Percentiles rank a stretch among this genome's conserved stretches.
Conservation (phyloP, 2,329 filamentous ascomycete species). For the Monilinia vaccinii-corymbosi region DNA sequence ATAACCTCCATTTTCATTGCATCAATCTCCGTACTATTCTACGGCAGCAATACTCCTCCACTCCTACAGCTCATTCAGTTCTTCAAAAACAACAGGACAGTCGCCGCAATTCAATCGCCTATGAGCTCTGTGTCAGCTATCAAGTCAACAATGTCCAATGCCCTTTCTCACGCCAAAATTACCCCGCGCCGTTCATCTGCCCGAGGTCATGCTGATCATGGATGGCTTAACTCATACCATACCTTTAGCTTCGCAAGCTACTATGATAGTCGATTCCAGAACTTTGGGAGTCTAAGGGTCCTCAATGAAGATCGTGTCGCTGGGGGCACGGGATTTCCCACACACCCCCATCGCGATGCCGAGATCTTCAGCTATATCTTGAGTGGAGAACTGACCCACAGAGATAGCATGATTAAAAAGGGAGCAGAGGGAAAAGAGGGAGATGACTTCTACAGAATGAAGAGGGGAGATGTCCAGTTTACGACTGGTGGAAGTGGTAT, state of each 20-base stretch:
- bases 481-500: slow-evolving; percentile 73
- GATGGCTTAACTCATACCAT: slow-evolving; percentile 72
- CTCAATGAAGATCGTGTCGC: slow-evolving; percentile 84
- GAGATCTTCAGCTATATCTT: slow-evolving; percentile 87
- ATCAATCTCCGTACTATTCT: slow-evolving; percentile 24
- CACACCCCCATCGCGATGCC: slow-evolving; percentile 76
- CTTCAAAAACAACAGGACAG: slow-evolving; percentile 13
- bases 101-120: neutral
- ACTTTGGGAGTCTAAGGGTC: slow-evolving; percentile 69
- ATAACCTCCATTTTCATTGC: slow-evolving; percentile 27
- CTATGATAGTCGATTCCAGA: slow-evolving; percentile 36
- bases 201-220: slow-evolving; percentile 71
- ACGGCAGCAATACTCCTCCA: slow-evolving; percentile 22
- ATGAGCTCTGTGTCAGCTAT: slow-evolving; percentile 28
- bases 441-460: slow-evolving; percentile 62
- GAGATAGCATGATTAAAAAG: slow-evolving; percentile 74
- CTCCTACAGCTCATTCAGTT: slow-evolving; percentile 20
- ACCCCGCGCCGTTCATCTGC: slow-evolving; percentile 61
- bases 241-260: slow-evolving; percentile 14
- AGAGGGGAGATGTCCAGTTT: slow-evolving; percentile 78
- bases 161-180: slow-evolving; percentile 61
- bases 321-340: slow-evolving; percentile 67
- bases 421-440: slow-evolving; percentile 44
- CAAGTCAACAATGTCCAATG: slow-evolving; percentile 48
- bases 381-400: slow-evolving; percentile 77